A percentile compares a stretch with the other conserved stretches of the same genome.
phyloP scores from a whole-genome alignment of 2,329 filamentous ascomycete genomes.

The Ceratocystis ficicola region DNA sequence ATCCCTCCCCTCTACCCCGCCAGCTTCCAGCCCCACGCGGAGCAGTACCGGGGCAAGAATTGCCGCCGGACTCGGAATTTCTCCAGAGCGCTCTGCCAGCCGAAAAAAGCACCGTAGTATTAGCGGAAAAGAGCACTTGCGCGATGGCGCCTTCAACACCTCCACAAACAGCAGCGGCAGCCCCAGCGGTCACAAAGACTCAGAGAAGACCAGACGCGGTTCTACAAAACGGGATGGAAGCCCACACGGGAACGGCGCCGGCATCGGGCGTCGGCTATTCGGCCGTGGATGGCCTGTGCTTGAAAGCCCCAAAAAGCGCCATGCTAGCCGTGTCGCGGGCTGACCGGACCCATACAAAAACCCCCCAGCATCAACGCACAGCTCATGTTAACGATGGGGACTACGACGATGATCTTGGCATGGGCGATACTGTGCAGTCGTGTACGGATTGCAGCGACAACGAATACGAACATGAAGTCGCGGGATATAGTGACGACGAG shows the following conservation, averaged over 20 bases:
- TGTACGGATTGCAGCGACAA: neutral
- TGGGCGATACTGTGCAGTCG: neutral
- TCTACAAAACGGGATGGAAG: slow-evolving; percentile 12
- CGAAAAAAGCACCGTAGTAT: slow-evolving; percentile 7
- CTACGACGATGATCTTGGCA: slow-evolving; percentile 8
- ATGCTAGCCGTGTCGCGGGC: slow-evolving; percentile 11
- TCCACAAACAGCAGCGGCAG: neutral
- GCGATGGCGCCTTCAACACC: neutral
- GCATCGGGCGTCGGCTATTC: slow-evolving; percentile 12
- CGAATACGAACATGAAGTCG: slow-evolving; percentile 10
- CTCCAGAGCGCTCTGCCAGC: slow-evolving; percentile 5
- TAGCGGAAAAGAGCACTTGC: neutral
- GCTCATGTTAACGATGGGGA: neutral
- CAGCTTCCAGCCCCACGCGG: slow-evolving; percentile 15
- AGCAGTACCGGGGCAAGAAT: slow-evolving; percentile 16
- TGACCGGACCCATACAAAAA: neutral
- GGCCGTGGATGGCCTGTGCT: slow-evolving; percentile 12
- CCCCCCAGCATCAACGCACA: neutral
- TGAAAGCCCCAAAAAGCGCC: slow-evolving; percentile 19
- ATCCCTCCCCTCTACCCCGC: slow-evolving; percentile 13
- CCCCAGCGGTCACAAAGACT: neutral
- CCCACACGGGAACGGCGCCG: neutral
- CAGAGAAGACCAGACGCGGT: slow-evolving; percentile 1
- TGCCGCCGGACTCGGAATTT: slow-evolving; percentile 15
- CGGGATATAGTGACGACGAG: neutral